A percentile compares a stretch with the other conserved stretches of the same genome.
Evolutionary conservation across 495 filamentous ascomycete genomes (phyloP).

Genomic region (Penicillium atrosanguineum): DNA sequence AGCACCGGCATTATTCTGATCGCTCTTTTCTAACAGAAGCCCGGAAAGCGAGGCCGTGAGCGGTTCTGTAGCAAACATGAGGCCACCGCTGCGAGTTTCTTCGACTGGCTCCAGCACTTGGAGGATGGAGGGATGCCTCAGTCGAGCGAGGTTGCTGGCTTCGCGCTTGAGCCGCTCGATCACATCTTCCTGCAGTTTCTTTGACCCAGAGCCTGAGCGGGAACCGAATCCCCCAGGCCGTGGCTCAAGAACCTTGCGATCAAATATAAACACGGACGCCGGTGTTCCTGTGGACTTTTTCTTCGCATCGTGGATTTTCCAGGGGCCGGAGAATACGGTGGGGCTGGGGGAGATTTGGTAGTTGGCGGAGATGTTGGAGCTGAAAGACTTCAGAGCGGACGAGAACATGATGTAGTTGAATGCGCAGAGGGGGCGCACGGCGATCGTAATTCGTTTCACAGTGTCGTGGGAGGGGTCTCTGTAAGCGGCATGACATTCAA

Average conservation of each 20-base stretch:
- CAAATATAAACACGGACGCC: conserved; percentile 93
- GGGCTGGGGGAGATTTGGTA: conserved; percentile 74
- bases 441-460: conserved; percentile 12
- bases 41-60: conserved; percentile 85
- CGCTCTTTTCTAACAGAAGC: conserved; percentile 83
- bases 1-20: conserved; percentile 66
- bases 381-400: conserved; percentile 86
- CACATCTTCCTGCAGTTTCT: conserved; percentile 80
- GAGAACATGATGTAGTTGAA: conserved; percentile 70
- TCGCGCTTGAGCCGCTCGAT: conserved; percentile 88
- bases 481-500: conserved; percentile 10
- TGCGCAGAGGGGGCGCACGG: neutral
- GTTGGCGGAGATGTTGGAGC: conserved; percentile 85
- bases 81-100: conserved; percentile 81
- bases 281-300: conserved; percentile 87
- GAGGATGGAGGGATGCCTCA: conserved; percentile 87
- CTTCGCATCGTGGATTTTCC: conserved; percentile 97
- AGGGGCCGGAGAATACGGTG: conserved; percentile 76
- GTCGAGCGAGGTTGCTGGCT: conserved; percentile 76
- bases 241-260: conserved; percentile 77
- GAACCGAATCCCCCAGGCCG: conserved; percentile 56
- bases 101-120: conserved; percentile 95
- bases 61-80: conserved; percentile 93
- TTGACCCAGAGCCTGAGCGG: conserved; percentile 65
- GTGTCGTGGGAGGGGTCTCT: conserved; percentile 2